Evolutionary conservation across 768 basidiomycete species (phyloP), one percentile per base, ranked within the genome.

Genomic region (Peribolospora baueri): DNA sequence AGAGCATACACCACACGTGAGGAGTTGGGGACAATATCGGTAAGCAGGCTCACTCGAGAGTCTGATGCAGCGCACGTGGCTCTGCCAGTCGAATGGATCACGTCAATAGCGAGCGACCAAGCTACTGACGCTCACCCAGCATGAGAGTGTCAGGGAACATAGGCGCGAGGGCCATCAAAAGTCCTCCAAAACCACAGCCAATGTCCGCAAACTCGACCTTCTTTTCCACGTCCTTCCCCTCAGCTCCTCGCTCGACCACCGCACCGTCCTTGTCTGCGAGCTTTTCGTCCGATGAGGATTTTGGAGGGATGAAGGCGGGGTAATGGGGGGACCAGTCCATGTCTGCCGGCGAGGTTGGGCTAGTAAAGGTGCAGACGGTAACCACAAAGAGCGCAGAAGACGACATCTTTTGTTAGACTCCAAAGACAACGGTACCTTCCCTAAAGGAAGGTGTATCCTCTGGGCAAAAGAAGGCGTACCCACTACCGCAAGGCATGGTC

Each of bases 141-240:
- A 98, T 91, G 53, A 93, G 73, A 0, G 77, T 83, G 59, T 91
- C 80, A 5, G 93, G 93, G 64, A 82, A 93, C 43, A 85, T 70
- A 5, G 88, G 87, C 0, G 88, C 85, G 11, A 98, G 76, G 4
- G 82, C 70, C 60, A 90, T 82, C 57, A 91, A 71, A 46, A 98
- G 76, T 11, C 93, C 93, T 10, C 93, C 93, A 63, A 97, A 98
- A 47, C 93, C 93, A 66, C 93, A 98, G 0, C 93, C 93, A 42
- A 98, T 78, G 67, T 98, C 93, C 3, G 86, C 93, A 64, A 88
- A 93, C 68, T 90, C 86, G 48, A 93, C 90, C 7, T 70, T 69
- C 63, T 82, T 82, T 46, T 72, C 45, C 42, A 72, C 42, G 73
- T 66, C 25, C 25, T 25, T 25, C 25, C 25, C 25, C 25, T 25